Evolutionary conservation across 1,284 basidiomycete species (phyloP).

Genomic region (Ceratobasidium sp.): DNA sequence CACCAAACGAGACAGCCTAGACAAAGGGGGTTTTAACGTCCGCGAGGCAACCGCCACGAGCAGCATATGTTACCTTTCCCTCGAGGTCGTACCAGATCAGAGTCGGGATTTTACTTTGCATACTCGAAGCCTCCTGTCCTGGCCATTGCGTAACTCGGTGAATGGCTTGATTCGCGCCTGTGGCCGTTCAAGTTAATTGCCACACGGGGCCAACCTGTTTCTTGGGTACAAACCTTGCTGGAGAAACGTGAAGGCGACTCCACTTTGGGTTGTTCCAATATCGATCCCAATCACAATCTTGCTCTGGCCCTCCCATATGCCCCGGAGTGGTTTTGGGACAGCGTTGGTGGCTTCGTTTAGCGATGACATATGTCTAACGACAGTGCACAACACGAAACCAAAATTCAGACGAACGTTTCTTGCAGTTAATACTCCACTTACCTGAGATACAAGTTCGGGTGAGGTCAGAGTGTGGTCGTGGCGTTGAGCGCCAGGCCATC

Average conservation of each 20-base stretch:
- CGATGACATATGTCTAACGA: not conserved
- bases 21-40: not conserved
- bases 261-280: constrained; percentile 34
- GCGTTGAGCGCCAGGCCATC: not conserved
- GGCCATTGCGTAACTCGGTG: constrained; percentile 19
- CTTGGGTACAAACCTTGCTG: not conserved
- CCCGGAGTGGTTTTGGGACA: constrained; percentile 1
- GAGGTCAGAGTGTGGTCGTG: not conserved
- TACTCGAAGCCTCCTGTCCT: constrained; percentile 4
- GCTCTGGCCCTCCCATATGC: constrained; percentile 16
- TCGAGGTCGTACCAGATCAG: constrained; percentile 15
- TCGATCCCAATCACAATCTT: constrained; percentile 44
- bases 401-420: not conserved
- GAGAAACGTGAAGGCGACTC: constrained; percentile 28
- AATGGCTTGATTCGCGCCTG: constrained; percentile 2
- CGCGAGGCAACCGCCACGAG: not conserved
- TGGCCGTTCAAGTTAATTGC: not conserved
- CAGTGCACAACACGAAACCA: not conserved
- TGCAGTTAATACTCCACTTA: not conserved
- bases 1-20: constrained; percentile 42
- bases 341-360: constrained; percentile 1
- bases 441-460: not conserved
- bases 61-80: not conserved
- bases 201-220: not conserved
- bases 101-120: constrained; percentile 13